Evolutionary conservation across 768 basidiomycete species (phyloP), one percentile per base, ranked within the genome.

Genomic region (Hericium rajendrae): DNA sequence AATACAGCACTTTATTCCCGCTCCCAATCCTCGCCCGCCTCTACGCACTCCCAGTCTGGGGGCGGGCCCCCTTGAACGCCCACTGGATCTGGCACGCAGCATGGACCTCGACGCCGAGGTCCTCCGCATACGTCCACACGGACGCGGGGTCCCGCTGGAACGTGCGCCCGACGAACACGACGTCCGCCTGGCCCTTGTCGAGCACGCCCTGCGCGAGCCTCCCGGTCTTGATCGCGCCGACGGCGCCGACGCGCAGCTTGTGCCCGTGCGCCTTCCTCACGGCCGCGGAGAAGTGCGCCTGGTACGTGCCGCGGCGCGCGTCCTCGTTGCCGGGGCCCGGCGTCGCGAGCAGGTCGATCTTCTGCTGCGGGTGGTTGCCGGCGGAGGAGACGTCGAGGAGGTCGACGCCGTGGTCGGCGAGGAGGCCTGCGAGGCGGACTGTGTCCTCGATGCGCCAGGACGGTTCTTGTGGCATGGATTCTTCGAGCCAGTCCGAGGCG

Each of bases 391-490:
- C 78, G 62, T 92, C 90, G 49, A 92, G 70, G 38, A 92, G 72
- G 68, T 91, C 91, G 53, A 91, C 78, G 5, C 88, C 88, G 48
- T 82, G 76, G 13, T 79, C 76, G 16, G 74, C 74, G 16, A 91
- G 76, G 60, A 83, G 76, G 16, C 74, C 71, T 2, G 83, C 79
- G 22, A 91, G 72, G 37, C 76, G 71, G 22, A 79, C 79, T 2
- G 84, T 87, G 65, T 91, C 89, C 66, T 86, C 81, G 1, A 78
- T 60, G 15, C 78, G 77, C 88, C 90, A 89, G 6, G 80, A 80
- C 11, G 78, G 76, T 59, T 85, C 80, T 57, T 84, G 70, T 0
- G 82, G 80, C 2, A 78, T 69, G 4, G 74, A 71, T 56, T 79
- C 75, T 61, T 84, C 82, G 8, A 87, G 71, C 84, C 88, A 88